These are phyloP conservation scores for Musa troglodytarum DNA, from an alignment of 176 grass and related monocot genomes.

Conservation along the genomic window DNA sequence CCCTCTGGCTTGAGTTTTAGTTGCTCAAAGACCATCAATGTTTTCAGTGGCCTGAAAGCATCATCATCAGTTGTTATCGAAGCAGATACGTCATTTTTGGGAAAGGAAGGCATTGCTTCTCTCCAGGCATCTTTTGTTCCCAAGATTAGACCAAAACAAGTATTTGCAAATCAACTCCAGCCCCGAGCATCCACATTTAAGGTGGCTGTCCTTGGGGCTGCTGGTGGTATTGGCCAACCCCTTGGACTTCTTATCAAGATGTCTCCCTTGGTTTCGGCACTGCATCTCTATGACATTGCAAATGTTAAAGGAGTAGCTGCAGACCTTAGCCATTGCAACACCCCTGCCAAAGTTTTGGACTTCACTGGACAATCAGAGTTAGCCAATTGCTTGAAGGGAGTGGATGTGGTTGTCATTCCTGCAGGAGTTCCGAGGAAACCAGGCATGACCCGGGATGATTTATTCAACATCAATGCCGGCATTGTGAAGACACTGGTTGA, in stretches of 20 bases:
- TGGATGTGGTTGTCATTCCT: constrained; percentile 57
- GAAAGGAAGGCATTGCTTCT: constrained; percentile 7
- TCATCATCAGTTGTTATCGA: constrained; percentile 15
- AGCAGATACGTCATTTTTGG: constrained; percentile 26
- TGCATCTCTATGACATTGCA: constrained; percentile 65
- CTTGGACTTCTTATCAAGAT: constrained; percentile 62
- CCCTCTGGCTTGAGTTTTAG: constrained; percentile 11
- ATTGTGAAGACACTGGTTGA: constrained; percentile 42
- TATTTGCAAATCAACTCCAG: constrained; percentile 26
- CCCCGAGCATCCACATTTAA: constrained; percentile 46
- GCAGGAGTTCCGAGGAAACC: constrained; percentile 69
- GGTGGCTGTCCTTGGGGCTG: constrained; percentile 61
- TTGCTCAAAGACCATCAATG: constrained; percentile 12
- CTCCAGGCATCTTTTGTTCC: constrained; percentile 25
- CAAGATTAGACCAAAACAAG: constrained; percentile 46
- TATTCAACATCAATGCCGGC: constrained; percentile 75
- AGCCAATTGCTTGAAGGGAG: constrained; percentile 38
- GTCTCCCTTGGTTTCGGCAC: constrained; percentile 51
- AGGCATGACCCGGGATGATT: constrained; percentile 68
- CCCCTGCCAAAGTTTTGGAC: constrained; percentile 25
- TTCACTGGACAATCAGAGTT: not conserved
- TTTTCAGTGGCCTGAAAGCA: constrained; percentile 28
- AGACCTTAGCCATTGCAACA: constrained; percentile 61
- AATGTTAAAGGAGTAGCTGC: constrained; percentile 59
- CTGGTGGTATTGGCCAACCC: constrained; percentile 63